Percentiles rank a stretch among this genome's conserved stretches.
phyloP scores from a whole-genome alignment of 2,329 filamentous ascomycete genomes.

The Xylariaceae sp. region DNA sequence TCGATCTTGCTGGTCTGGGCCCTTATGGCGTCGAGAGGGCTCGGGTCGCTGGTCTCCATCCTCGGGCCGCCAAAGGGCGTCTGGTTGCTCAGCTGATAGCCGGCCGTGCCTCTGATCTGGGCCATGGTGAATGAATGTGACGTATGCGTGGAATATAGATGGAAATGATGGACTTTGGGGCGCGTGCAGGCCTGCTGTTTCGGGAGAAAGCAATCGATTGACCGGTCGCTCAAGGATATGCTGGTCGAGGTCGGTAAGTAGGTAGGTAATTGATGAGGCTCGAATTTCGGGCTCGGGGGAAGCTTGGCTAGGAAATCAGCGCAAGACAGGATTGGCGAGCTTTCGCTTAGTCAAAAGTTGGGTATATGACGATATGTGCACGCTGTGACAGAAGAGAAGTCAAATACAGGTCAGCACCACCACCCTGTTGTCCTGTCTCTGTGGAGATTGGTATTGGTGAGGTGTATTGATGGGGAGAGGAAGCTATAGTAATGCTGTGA shows the following conservation, averaged over 20 bases:
- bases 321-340: neutral
- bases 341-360: conserved; percentile 4
- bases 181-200: conserved; percentile 23
- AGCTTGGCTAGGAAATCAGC: conserved; percentile 2
- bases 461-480: too few relatives aligned
- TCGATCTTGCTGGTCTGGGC: conserved; percentile 98
- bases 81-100: conserved; percentile 76
- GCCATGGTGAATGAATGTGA: conserved; percentile 31
- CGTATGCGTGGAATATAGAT: neutral
- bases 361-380: conserved; percentile 8
- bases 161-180: neutral
- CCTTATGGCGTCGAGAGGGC: conserved; percentile 80
- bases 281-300: conserved; percentile 7
- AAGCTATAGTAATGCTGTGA: too few relatives aligned
- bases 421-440: neutral
- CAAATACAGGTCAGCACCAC: neutral
- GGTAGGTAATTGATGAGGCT: neutral
- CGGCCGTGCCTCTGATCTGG: conserved; percentile 60
- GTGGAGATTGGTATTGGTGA: too few relatives aligned
- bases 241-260: conserved; percentile 1
- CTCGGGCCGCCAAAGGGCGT: conserved; percentile 63
- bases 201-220: too few relatives aligned
- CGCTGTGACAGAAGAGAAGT: neutral
- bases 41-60: conserved; percentile 61
- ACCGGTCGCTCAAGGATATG: too few relatives aligned